Base-by-base conservation (phyloP, 345 rosid species). In the Chamaenerion angustifolium region DNA sequence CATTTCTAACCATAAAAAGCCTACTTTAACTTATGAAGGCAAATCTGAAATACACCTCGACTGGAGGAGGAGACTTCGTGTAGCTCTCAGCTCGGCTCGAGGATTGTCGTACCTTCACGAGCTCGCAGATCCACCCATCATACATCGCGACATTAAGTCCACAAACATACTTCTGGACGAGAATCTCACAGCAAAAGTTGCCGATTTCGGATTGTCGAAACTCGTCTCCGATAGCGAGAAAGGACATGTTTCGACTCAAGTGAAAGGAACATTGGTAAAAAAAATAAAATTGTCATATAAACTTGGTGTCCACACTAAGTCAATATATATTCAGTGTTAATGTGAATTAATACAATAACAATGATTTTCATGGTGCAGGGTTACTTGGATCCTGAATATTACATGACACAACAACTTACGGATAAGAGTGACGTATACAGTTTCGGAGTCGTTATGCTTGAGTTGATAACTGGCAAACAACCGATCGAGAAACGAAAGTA, bases 211-310 rank as follows among this genome's bases (percentile, higher is more conserved):
- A 37, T 63, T 92, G 71, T 92, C 93, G 3, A 92, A 92, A 71
- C 79, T 84, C 11, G 93, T 92, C 55, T 82, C 89, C 2, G 96
- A 92, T 72, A 67, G 87, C 61, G 62, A 90, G 43, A 92, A 87
- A 60, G 98, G 96, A 41, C 98, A 92, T 62, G 96, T 92, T 51
- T 92, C 98, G 35, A 92, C 98, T 49, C 98, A 87, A 82, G 98
- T 92, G 48, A 92, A 92, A 64, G 98, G 98, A 73, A 92, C 98
- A 49, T 63, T 87, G 79, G 98, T 87, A 63, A 72, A 76, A 57
- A 21, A 2, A 21, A 21, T 21, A n/a, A n/a, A n/a, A n/a, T n/a
- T n/a, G n/a, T n/a, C n/a, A n/a, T n/a, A n/a, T n/a, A 21, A 1
- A 31, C 10, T 31, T 31, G 8, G 37, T 31, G 37, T 31, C 3